These are phyloP conservation scores for Pseudonectria foliicola DNA, from an alignment of 2,329 filamentous ascomycete species.

Conservation along the genomic window DNA sequence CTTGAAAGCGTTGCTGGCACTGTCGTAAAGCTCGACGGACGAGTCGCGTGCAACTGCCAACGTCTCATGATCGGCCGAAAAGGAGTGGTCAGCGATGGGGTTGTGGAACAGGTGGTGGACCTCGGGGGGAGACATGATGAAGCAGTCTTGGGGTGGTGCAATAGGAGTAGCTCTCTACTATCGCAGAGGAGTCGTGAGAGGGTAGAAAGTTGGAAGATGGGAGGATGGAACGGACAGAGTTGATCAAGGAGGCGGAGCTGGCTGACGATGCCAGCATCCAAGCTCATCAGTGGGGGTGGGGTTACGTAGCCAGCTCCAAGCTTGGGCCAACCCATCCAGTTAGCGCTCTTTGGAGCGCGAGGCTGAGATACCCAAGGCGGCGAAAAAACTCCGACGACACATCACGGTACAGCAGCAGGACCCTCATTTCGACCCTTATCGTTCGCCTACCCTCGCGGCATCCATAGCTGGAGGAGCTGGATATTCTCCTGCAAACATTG, in stretches of 20 bases:
- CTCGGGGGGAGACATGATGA: conserved; percentile 74
- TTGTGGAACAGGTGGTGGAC: conserved; percentile 96
- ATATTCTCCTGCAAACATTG: neutral
- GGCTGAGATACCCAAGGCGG: conserved; percentile 13
- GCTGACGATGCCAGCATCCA: conserved; percentile 11
- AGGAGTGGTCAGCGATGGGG: conserved; percentile 95
- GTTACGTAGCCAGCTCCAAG: conserved; percentile 20
- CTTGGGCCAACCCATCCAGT: conserved; percentile 17
- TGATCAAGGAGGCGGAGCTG: conserved; percentile 14
- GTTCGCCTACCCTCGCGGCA: conserved; percentile 3
- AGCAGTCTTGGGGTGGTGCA: conserved; percentile 21
- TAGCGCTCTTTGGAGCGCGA: conserved; percentile 3
- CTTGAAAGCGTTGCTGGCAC: conserved; percentile 65
- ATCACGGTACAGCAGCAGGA: conserved; percentile 10
- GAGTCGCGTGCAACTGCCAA: conserved; percentile 89
- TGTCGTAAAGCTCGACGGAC: conserved; percentile 79
- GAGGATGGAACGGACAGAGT: no score
- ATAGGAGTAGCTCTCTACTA: conserved; percentile 88
- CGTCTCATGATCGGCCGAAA: conserved; percentile 83
- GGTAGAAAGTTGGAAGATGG: conserved; percentile 9
- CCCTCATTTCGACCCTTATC: conserved; percentile 6
- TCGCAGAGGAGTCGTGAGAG: conserved; percentile 34
- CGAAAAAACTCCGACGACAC: conserved; percentile 22
- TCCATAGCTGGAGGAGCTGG: neutral
- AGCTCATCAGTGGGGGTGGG: conserved; percentile 16